Base-by-base conservation (phyloP, 371 early-diverging fungal species). In the Circinella minor region DNA sequence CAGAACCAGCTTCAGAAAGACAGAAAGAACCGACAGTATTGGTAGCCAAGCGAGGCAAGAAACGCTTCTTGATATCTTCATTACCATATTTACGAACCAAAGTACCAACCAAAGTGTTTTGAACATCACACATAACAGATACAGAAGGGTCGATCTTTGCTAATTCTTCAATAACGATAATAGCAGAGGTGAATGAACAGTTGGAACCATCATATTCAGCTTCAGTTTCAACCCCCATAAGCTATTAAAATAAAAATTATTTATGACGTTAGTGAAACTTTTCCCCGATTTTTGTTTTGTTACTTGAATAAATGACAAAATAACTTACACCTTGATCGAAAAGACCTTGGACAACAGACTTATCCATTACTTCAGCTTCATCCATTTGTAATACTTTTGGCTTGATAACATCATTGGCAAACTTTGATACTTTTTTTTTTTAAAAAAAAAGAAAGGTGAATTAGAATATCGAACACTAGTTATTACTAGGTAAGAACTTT, bases 81-180 rank as follows among this genome's bases (percentile, higher is more conserved):
- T 79, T 89, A 48, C 81, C 99, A 75, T 96, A 94, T 70, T 93
- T 91, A 75, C 91, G 87, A 81, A 99, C 92, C 69, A 98, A 78
- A n/a, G 98, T 98, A 83, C 95, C 94, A 72, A 98, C 98, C 39
- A 98, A 86, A 0, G 98, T 98, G 86, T 98, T 98, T 79, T 99
- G 99, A 63, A 99, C 98, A 83, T 99, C 99, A 80, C 97, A 96
- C 66, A 93, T 74, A 14, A 96, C 98, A 77, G 90, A 88, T 72
- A 98, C 88, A 34, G 96, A 92, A 17, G 98, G 96, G 82, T 99
- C 99, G 37, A 99, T 86, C 87, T 96, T 97, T 80, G 98, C 95
- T 55, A 99, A 88, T 79, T 98, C 97, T 83, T 99, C 99, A 70
- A 98, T 90, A 46, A 90, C 92, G 54, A 96, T 74, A 57, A 99